Conservation (phyloP, 2,329 filamentous ascomycete species). For the Phaeophleospora eucalypticola region DNA sequence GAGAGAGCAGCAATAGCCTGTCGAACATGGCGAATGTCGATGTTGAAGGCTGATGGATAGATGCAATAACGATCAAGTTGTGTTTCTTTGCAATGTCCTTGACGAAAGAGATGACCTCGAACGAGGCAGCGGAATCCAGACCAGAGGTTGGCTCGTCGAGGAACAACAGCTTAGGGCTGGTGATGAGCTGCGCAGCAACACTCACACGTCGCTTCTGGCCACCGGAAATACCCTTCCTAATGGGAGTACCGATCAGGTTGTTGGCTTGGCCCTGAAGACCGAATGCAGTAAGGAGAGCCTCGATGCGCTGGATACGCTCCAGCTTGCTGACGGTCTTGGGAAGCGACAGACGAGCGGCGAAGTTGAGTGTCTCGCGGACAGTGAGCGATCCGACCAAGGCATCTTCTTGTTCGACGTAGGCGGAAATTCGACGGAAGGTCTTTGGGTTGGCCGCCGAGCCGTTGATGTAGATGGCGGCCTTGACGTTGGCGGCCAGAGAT, state of each 20-base stretch:
- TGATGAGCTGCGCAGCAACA: conserved; percentile 77
- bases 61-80: conserved; percentile 73
- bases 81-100: conserved; percentile 62
- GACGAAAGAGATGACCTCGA: conserved; percentile 72
- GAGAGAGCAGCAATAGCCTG: conserved; percentile 69
- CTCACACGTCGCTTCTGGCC: conserved; percentile 79
- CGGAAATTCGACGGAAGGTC: conserved; percentile 61
- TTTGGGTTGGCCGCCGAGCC: conserved; percentile 51
- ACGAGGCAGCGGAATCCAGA: conserved; percentile 71
- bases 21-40: conserved; percentile 77
- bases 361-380: conserved; percentile 72
- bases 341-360: conserved; percentile 66
- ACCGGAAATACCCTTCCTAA: conserved; percentile 77
- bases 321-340: conserved; percentile 49
- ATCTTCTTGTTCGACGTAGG: conserved; percentile 86
- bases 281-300: conserved; percentile 65
- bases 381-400: conserved; percentile 76
- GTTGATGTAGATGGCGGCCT: conserved; percentile 60
- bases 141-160: conserved; percentile 82
- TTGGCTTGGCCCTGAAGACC: conserved; percentile 66
- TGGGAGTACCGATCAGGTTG: conserved; percentile 74
- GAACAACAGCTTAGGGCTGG: conserved; percentile 74
- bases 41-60: conserved; percentile 81
- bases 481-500: conserved; percentile 50
- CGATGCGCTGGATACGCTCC: conserved; percentile 60